Evolutionary conservation across 352 stramenopile species (phyloP).

Genomic region (Pythium dissimile): DNA sequence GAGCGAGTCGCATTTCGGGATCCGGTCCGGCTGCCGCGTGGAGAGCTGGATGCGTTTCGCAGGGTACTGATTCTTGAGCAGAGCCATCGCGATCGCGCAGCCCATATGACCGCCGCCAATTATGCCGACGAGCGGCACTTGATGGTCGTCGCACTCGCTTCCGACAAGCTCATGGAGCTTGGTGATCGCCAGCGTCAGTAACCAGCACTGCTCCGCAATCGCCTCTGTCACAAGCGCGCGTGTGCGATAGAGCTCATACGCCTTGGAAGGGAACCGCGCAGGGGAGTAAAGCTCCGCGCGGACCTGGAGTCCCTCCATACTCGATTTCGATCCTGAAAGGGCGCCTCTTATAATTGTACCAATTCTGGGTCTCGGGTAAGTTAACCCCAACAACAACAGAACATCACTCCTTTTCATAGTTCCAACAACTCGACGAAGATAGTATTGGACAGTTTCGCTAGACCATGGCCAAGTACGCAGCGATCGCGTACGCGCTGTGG

Average conservation of each 20-base stretch:
- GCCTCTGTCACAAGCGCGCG: slow-evolving; percentile 31
- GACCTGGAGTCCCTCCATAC: slow-evolving; percentile 28
- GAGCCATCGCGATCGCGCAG: slow-evolving; percentile 39
- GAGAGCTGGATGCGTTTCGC: slow-evolving; percentile 37
- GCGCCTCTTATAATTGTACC: no score
- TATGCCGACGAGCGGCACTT: slow-evolving; percentile 40
- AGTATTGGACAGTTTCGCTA: no score
- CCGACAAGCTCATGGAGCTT: slow-evolving; percentile 19
- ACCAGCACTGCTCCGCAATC: slow-evolving; percentile 40
- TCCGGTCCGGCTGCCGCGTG: slow-evolving; percentile 52
- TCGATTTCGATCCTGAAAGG: not conserved
- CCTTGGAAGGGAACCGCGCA: slow-evolving; percentile 30
- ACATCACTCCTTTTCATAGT: no score
- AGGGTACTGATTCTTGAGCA: slow-evolving; percentile 42
- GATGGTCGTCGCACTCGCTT: not conserved
- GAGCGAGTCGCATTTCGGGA: slow-evolving; percentile 37
- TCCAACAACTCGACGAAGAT: no score
- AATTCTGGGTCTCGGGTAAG: no score
- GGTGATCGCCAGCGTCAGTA: slow-evolving; percentile 30
- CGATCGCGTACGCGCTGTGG: slow-evolving; percentile 23
- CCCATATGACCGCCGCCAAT: slow-evolving; percentile 54
- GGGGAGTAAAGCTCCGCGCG: slow-evolving; percentile 36
- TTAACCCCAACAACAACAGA: no score
- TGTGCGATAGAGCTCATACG: slow-evolving; percentile 30
- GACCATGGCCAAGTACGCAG: slow-evolving; percentile 10